Base-by-base conservation (phyloP, 495 filamentous ascomycete species). In the Trichoderma erinaceum region DNA sequence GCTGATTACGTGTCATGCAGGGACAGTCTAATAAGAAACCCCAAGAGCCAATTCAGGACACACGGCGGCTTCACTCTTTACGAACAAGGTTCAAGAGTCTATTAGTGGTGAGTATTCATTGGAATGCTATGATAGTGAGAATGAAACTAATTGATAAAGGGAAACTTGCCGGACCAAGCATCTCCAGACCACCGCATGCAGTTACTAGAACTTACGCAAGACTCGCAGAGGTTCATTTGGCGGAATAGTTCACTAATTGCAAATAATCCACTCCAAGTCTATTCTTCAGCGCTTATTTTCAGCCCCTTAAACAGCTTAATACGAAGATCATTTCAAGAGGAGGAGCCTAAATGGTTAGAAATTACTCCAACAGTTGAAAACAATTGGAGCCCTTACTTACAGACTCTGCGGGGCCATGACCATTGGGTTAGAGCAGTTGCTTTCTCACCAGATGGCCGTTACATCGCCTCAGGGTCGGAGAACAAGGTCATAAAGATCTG, bases 401-500 rank as follows among this genome's bases (percentile, higher is more conserved):
- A 46, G 43, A 18, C 43, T 46, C 43, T 46, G 12, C 13, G 18
- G 43, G 43, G 43, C 43, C 43, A 46, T 5, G 12, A 46, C 18
- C 13, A 46, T 18, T 46, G 43, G 43, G 43, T 46, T 2, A 46
- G 6, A 15, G 6, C 43, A 12, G 43, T 46, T 15, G 43, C 18
- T 18, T 46, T 46, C 43, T 46, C 35, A 38, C 11, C 25, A 12
- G 63, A 41, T 65, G 29, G 63, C 29, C 25, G n/a, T 5, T 41
- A 32, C 4, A 4, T 41, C 12, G 63, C 29, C 27, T 65, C 63
- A 38, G 23, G 25, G 7, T 65, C 63, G 4, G 21, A 35, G 16
- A 27, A 65, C 35, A 41, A n/a, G 4, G 18, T 27, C 18, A 65
- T 65, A 8, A 65, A 41, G 63, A 38, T 65, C 63, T 65, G 63